Percentiles rank a stretch among this genome's conserved stretches.
phyloP scores from a whole-genome alignment of 371 early-diverging fungal species.

The Mortierella sp. region DNA sequence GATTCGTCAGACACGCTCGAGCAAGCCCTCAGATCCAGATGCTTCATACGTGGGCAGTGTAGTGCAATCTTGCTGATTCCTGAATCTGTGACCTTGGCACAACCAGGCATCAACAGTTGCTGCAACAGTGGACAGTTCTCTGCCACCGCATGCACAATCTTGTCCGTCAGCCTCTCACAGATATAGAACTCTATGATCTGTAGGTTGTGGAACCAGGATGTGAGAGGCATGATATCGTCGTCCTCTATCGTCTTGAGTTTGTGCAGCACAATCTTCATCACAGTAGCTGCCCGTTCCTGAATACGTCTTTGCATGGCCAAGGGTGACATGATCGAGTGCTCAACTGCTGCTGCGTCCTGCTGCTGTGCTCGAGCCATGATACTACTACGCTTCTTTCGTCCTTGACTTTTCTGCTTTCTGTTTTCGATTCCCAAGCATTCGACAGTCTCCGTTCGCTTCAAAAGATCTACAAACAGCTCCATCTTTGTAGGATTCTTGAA shows the following conservation, averaged over 20 bases:
- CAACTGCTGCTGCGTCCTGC: neutral
- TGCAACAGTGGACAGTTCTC: slow-evolving; percentile 55
- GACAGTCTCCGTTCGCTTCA: slow-evolving; percentile 39
- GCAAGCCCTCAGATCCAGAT: slow-evolving; percentile 68
- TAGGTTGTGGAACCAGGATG: slow-evolving; percentile 48
- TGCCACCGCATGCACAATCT: slow-evolving; percentile 53
- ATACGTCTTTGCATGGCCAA: slow-evolving; percentile 34
- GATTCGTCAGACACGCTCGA: slow-evolving; percentile 65
- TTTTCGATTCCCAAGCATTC: slow-evolving; percentile 35
- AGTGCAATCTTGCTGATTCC: slow-evolving; percentile 57
- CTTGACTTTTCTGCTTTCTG: neutral
- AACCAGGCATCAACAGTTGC: slow-evolving; percentile 64
- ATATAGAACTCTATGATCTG: slow-evolving; percentile 58
- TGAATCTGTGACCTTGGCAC: slow-evolving; percentile 63
- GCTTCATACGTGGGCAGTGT: slow-evolving; percentile 59
- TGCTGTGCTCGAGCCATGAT: neutral
- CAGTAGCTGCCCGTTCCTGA: slow-evolving; percentile 32
- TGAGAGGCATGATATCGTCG: slow-evolving; percentile 33
- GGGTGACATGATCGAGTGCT: slow-evolving; percentile 29
- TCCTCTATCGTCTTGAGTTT: slow-evolving; percentile 47
- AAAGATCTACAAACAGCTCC: slow-evolving; percentile 26
- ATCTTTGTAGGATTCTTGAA: slow-evolving; percentile 31
- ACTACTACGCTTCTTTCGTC: neutral
- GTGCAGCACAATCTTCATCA: slow-evolving; percentile 52
- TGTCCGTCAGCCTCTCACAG: slow-evolving; percentile 63